A percentile compares a stretch with the other conserved stretches of the same genome.
These are phyloP conservation scores for Citrullus mucosospermus DNA, from an alignment of 306 rosid genomes.

Conservation along the genomic window DNA sequence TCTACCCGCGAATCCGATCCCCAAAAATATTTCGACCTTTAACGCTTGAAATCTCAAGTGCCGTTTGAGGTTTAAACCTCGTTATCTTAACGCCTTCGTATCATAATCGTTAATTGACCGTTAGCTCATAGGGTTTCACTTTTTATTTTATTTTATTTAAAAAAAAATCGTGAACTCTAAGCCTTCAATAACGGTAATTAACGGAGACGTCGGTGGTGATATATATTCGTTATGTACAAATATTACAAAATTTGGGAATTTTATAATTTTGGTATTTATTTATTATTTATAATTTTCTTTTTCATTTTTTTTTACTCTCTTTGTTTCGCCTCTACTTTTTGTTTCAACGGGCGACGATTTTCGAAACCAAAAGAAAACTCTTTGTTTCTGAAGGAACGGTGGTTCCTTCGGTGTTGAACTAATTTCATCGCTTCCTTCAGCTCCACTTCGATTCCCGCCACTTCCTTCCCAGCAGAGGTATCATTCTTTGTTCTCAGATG, in stretches of 20 bases:
- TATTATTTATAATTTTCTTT: neutral
- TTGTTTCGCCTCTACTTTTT: slow-evolving; percentile 18
- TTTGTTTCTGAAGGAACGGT: slow-evolving; percentile 15
- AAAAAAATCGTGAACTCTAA: neutral
- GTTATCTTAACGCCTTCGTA: slow-evolving; percentile 15
- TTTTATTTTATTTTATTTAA: neutral
- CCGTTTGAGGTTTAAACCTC: slow-evolving; percentile 84
- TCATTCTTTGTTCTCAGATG: slow-evolving; percentile 15
- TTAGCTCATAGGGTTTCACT: slow-evolving; percentile 24
- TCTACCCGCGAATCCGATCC: neutral
- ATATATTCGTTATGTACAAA: slow-evolving; percentile 41
- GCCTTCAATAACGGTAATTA: slow-evolving; percentile 38
- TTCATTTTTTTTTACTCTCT: neutral
- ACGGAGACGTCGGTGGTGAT: slow-evolving; percentile 81
- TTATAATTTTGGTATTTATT: neutral
- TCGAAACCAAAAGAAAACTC: slow-evolving; percentile 49
- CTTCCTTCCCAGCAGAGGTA: slow-evolving; percentile 45
- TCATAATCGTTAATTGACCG: slow-evolving; percentile 24
- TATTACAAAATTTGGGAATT: too few relatives aligned
- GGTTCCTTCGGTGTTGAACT: slow-evolving; percentile 15
- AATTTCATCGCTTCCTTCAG: slow-evolving; percentile 34
- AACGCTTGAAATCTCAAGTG: slow-evolving; percentile 28
- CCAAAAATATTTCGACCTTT: slow-evolving; percentile 28
- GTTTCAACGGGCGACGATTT: slow-evolving; percentile 99
- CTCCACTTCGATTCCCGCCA: slow-evolving; percentile 72